These are phyloP conservation scores for Toxicodendron radicans DNA, from an alignment of 345 rosid species.

Conservation along the genomic window DNA sequence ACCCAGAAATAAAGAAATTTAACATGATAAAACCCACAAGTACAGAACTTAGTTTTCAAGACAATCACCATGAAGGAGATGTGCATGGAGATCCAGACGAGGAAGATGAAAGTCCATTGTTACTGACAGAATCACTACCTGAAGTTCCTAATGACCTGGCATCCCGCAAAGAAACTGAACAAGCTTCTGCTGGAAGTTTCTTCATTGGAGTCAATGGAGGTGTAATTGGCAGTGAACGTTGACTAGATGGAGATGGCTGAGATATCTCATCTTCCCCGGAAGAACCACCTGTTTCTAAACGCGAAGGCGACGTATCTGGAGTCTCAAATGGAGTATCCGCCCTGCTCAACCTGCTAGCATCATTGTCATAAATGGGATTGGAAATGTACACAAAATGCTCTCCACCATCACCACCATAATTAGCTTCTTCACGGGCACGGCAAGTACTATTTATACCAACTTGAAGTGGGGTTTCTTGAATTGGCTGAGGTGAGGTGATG, in stretches of 20 bases:
- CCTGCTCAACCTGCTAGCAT: conserved; percentile 27
- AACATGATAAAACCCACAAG: neutral
- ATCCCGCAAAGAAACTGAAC: conserved; percentile 68
- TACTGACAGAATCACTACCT: conserved; percentile 52
- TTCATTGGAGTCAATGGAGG: conserved; percentile 89
- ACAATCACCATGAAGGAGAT: conserved; percentile 80
- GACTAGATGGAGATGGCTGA: conserved; percentile 3
- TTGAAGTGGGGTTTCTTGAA: conserved; percentile 30
- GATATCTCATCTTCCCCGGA: conserved; percentile 42
- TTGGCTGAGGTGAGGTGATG: conserved; percentile 27
- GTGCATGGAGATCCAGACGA: conserved; percentile 72
- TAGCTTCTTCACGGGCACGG: too few relatives aligned
- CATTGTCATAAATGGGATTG: conserved; percentile 77
- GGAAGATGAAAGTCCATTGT: conserved; percentile 56
- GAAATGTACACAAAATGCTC: conserved; percentile 71
- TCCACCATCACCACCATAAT: neutral
- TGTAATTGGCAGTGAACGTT: conserved; percentile 29
- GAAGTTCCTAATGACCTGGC: conserved; percentile 54
- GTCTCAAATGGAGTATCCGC: conserved; percentile 73
- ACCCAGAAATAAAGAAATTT: neutral
- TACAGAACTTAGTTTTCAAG: neutral
- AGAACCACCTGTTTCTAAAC: conserved; percentile 46
- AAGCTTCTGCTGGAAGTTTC: conserved; percentile 72
- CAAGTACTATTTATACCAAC: neutral
- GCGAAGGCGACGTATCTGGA: conserved; percentile 78